phyloP scores from a whole-genome alignment of 768 basidiomycete genomes.

The Boletellus sp. region DNA sequence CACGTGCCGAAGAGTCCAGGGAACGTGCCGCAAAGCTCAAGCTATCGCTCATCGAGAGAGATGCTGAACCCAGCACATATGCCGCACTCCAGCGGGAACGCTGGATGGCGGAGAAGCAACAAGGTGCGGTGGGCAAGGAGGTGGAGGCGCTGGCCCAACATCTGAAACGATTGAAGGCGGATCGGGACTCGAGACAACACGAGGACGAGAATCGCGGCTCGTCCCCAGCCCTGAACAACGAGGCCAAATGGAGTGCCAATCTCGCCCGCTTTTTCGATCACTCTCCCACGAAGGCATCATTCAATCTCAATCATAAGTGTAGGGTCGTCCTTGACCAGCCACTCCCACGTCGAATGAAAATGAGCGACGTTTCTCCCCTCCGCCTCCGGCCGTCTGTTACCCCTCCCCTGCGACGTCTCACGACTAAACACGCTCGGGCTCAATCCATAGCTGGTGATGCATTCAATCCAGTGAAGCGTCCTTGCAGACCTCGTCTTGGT shows the following conservation, averaged over 20 bases:
- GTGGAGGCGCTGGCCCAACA: constrained; percentile 35
- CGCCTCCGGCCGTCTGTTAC: constrained; percentile 31
- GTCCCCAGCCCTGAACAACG: constrained; percentile 18
- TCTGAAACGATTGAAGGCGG: constrained; percentile 30
- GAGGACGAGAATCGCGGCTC: constrained; percentile 16
- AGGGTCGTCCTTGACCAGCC: constrained; percentile 25
- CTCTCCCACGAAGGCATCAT: constrained; percentile 33
- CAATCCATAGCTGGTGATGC: constrained; percentile 25
- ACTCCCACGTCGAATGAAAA: constrained; percentile 33
- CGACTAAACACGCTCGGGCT: constrained; percentile 25
- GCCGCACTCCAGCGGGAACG: constrained; percentile 42
- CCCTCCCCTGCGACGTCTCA: constrained; percentile 25
- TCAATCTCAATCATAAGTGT: constrained; percentile 32
- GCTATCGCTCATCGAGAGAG: constrained; percentile 35
- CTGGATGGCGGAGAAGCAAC: constrained; percentile 50
- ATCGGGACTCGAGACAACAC: constrained; percentile 17
- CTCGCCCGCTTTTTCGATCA: constrained; percentile 37
- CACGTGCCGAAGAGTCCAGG: constrained; percentile 44
- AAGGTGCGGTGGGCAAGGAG: constrained; percentile 35
- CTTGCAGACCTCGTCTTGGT: constrained; percentile 21
- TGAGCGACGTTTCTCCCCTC: constrained; percentile 35
- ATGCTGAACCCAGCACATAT: constrained; percentile 36
- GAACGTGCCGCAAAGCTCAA: constrained; percentile 41
- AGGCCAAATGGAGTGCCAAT: constrained; percentile 34
- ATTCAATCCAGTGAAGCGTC: constrained; percentile 29